A percentile compares a stretch with the other conserved stretches of the same genome.
These are phyloP conservation scores for Tetrastigma voinierianum DNA, from an alignment of 164 flowering plant genomes.

Conservation along the genomic window DNA sequence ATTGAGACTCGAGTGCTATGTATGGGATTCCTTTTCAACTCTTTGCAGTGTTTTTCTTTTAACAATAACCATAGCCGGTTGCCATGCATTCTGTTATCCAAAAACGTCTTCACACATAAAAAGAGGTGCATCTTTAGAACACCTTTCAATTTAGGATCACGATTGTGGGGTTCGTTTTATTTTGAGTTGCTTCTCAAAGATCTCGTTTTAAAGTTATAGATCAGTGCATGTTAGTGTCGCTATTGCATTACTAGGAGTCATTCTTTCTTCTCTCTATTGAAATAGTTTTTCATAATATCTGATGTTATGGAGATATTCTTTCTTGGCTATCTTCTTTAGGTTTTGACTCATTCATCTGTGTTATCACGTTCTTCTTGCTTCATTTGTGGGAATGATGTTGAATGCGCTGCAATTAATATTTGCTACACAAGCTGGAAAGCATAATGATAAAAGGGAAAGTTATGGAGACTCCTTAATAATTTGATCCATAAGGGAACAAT, in stretches of 20 bases:
- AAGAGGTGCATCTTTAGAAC: neutral
- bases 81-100: too few species aligned
- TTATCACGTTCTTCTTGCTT: neutral
- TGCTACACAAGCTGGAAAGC: slow-evolving; percentile 81
- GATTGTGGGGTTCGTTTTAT: neutral
- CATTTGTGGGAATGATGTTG: slow-evolving; percentile 3
- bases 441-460: slow-evolving; percentile 85
- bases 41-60: neutral
- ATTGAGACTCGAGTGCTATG: slow-evolving; percentile 96
- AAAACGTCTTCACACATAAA: neutral
- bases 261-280: neutral
- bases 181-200: neutral
- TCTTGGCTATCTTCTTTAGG: neutral
- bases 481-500: slow-evolving; percentile 95
- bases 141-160: neutral
- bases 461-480: slow-evolving; percentile 78
- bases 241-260: neutral
- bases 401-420: slow-evolving; percentile 59
- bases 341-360: neutral
- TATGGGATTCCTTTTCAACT: slow-evolving; percentile 28
- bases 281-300: too few species aligned
- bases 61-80: too few species aligned
- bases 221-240: neutral
- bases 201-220: neutral
- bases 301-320: neutral